Base-by-base conservation (phyloP, 768 basidiomycete species). In the Pisolithus sp. region DNA sequence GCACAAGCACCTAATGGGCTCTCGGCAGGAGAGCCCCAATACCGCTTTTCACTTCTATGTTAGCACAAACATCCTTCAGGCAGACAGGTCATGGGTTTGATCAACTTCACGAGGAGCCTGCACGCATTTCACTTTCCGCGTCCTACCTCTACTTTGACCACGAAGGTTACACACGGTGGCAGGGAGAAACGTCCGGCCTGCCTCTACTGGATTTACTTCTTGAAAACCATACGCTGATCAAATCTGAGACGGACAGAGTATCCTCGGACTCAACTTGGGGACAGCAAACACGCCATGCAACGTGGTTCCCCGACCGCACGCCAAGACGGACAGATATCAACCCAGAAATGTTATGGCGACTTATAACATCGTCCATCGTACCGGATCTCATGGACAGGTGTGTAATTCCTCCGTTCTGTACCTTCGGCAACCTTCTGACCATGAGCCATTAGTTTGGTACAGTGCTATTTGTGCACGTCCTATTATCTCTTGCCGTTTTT, bases 361-460 rank as follows among this genome's bases (percentile, higher is more conserved):
- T 87, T 18, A 86, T 94, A 61, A 93, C 93, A 2, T 85, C 88
- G 2, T 81, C 83, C 51, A 92, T 95, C 51, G 80, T 81, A 4
- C 90, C 93, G 8, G 91, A 93, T 61, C 75, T 95, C 48, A 94
- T 96, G 91, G 93, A 96, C 68, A 92, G 81, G 93, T 34, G 34
- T 15, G 34, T 90, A 59, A 61, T 76, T 64, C 65, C 50, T 52
- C 63, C 37, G 17, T 42, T 43, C 50, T 26, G 46, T 41, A 54
- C 40, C 28, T 43, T 48, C 48, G 31, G 36, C 24, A 23, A 49
- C 46, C 55, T 52, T 58, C 55, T 57, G 41, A 59, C 50, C 50
- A 49, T 23, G 53, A 50, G 52, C 37, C 48, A 42, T 41, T 48
- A 90, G 87, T 60, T 76, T 89, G 53, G 86, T 89, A 3, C 87